phyloP scores from a whole-genome alignment of 257 asterid species.

The Rehmannia glutinosa region DNA sequence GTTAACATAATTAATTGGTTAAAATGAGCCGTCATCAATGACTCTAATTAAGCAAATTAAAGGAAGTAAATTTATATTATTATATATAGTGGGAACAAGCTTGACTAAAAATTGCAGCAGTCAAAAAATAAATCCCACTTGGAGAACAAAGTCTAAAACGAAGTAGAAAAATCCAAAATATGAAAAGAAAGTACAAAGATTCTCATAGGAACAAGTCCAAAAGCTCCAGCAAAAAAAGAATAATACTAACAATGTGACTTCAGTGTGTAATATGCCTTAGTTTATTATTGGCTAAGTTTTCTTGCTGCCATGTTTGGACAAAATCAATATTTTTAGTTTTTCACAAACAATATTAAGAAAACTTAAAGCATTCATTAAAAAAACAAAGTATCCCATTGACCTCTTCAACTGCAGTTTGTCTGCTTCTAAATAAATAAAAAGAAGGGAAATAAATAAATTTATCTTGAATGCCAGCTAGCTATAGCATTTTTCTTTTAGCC shows the following conservation, averaged over 20 bases:
- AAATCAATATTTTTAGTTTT: constrained; percentile 8
- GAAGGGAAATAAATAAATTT: not conserved
- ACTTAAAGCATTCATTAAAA: constrained; percentile 11
- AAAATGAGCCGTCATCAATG: constrained; percentile 9
- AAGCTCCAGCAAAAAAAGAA: not conserved
- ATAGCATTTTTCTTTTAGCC: not conserved
- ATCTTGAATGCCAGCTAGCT: constrained; percentile 32
- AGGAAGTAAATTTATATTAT: not conserved
- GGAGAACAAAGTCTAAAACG: constrained; percentile 6
- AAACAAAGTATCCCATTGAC: constrained; percentile 44
- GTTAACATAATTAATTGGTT: not conserved
- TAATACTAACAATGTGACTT: not conserved
- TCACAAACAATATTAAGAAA: not conserved
- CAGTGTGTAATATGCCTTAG: not conserved
- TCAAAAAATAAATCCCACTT: constrained; percentile 22
- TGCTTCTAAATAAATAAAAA: constrained; percentile 5
- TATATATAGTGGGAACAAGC: constrained; percentile 29
- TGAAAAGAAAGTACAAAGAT: constrained; percentile 7
- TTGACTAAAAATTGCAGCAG: constrained; percentile 25
- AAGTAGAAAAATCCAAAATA: not conserved
- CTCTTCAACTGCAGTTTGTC: constrained; percentile 37
- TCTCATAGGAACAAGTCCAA: constrained; percentile 29
- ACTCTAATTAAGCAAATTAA: constrained; percentile 7
- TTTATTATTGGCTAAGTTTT: constrained; percentile 15
- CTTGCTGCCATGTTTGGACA: constrained; percentile 29